Evolutionary conservation across 371 early-diverging fungal genomes (phyloP), one percentile per base, ranked within the genome.

Genomic region (Apophysomyces elegans): DNA sequence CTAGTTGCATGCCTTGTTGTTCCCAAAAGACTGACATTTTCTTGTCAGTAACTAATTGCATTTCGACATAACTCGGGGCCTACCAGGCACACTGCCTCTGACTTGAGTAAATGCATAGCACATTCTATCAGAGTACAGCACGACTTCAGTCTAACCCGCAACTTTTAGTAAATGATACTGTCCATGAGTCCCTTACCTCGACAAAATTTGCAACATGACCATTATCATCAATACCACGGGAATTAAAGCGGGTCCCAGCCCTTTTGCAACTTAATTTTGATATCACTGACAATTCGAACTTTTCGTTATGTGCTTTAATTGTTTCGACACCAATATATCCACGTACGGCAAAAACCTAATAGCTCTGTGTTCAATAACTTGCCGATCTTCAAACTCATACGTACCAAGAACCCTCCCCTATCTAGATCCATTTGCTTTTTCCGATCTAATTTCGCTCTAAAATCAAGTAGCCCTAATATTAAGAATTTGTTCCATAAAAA

Each of bases 141-240:
- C 76, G n/a, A 86, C 84, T 73, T 94, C 95, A 0, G 91, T 90
- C 90, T 92, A 72, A 26, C 2, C 44, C 2, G 11, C 21, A 1
- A 6, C 14, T 37, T 21, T 64, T 1, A 37, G 35, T 46, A 45
- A 11, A 26, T n/a, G 57, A 7, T 18, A 16, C 11, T 39, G 12
- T 5, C 5, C 14, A 35, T 16, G 9, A 35, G 1, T 58, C 32
- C 3, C 65, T 37, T 84, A 86, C 89, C 88, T 99, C 99, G 4
- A 99, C 99, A 79, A 94, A 97, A 78, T 99, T 99, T 14, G 99
- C 96, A 7, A 95, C 96, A 76, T 96, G 85, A 18, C 99, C 99
- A 67, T 92, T 90, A 67, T 97, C 96, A 72, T 99, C 95, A 32
- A 98, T 89, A 7, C 99, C 99, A 61, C 99, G 87, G 0, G 97